A percentile compares a stretch with the other conserved stretches of the same genome.
These are phyloP conservation scores for Lactarius trivialis DNA, from an alignment of 768 basidiomycete species.

Conservation along the genomic window DNA sequence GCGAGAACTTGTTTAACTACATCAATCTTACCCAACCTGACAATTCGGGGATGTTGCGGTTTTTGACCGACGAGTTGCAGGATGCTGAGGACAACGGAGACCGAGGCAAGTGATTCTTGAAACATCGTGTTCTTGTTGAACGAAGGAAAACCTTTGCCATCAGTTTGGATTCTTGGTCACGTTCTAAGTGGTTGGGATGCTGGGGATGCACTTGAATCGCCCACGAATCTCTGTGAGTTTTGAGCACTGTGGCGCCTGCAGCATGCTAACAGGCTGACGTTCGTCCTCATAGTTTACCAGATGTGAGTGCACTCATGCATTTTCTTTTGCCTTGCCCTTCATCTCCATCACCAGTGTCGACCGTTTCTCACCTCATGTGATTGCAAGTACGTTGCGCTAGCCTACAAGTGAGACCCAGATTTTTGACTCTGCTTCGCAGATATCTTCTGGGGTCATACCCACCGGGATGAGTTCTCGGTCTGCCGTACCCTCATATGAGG, in stretches of 20 bases:
- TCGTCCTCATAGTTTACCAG: slow-evolving; percentile 37
- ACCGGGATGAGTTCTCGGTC: slow-evolving; percentile 66
- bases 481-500: slow-evolving; percentile 9
- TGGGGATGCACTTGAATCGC: slow-evolving; percentile 52
- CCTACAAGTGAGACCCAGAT: not conserved
- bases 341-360: slow-evolving; percentile 44
- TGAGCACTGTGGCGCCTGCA: not conserved
- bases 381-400: slow-evolving; percentile 48
- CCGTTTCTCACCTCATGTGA: slow-evolving; percentile 72
- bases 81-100: slow-evolving; percentile 72
- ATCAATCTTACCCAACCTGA: slow-evolving; percentile 68
- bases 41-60: slow-evolving; percentile 68
- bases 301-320: slow-evolving; percentile 31
- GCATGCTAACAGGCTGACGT: not conserved
- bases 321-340: not conserved
- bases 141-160: slow-evolving; percentile 22
- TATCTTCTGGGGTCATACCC: slow-evolving; percentile 75
- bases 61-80: slow-evolving; percentile 72
- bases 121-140: not conserved
- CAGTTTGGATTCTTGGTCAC: slow-evolving; percentile 50
- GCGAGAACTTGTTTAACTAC: slow-evolving; percentile 67
- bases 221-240: slow-evolving; percentile 61
- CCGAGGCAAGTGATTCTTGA: slow-evolving; percentile 38
- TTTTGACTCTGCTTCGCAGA: slow-evolving; percentile 32
- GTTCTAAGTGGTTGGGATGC: slow-evolving; percentile 68